These are phyloP conservation scores for Cephaloascus albidus DNA, from an alignment of 805 yeast species.

Conservation along the genomic window DNA sequence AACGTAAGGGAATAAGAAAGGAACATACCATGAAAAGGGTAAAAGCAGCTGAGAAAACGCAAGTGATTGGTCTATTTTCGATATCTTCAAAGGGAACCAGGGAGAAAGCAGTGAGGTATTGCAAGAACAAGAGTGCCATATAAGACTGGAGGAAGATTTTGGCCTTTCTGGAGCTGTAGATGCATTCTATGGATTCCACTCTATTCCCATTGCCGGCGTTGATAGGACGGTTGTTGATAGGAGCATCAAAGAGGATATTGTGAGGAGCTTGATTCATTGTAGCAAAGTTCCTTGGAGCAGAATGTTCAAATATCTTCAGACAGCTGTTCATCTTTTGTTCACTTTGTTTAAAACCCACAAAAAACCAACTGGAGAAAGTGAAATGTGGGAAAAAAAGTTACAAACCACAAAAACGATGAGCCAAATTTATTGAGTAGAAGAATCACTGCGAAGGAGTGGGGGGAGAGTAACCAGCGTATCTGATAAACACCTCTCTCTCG, in stretches of 20 bases:
- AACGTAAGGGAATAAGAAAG: background rate
- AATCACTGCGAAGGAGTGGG: too few species aligned
- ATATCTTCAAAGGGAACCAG: conserved; percentile 24
- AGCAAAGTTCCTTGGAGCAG: too few species aligned
- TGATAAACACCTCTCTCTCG: conserved; percentile 33
- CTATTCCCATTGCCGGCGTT: conserved; percentile 5
- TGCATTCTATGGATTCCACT: conserved; percentile 6
- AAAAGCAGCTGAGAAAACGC: conserved; percentile 12
- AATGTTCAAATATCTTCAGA: too few species aligned
- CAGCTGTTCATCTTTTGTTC: too few species aligned
- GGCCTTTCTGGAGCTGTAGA: conserved; percentile 7
- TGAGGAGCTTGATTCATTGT: too few species aligned
- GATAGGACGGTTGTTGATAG: conserved; percentile 5
- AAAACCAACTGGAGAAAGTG: too few species aligned
- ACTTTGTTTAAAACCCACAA: too few species aligned
- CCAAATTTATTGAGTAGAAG: too few species aligned
- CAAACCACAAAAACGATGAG: too few species aligned
- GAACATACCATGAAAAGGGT: conserved; percentile 13
- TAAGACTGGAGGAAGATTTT: conserved; percentile 9
- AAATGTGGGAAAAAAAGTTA: too few species aligned
- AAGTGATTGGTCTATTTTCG: conserved; percentile 18
- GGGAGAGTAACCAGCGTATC: background rate
- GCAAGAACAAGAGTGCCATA: conserved; percentile 13
- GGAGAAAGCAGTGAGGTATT: conserved; percentile 18
- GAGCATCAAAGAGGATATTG: background rate